A percentile compares a stretch with the other conserved stretches of the same genome.
phyloP scores from a whole-genome alignment of 2,329 filamentous ascomycete genomes.

The Nemania bipapillata region DNA sequence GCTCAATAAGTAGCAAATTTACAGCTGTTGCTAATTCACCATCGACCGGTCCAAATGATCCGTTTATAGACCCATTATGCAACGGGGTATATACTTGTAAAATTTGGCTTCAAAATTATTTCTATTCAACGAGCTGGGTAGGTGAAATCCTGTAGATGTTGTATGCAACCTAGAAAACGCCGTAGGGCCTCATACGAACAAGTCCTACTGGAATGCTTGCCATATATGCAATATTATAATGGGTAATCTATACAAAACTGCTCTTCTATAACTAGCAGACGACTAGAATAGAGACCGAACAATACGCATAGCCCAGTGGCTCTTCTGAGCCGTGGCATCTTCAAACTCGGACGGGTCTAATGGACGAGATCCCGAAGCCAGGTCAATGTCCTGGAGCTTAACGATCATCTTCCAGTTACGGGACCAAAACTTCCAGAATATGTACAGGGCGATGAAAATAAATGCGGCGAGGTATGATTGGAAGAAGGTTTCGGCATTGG shows the following conservation, averaged over 20 bases:
- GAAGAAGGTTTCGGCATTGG: constrained; percentile 66
- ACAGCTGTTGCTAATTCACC: not conserved
- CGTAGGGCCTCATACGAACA: not conserved
- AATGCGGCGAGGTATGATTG: constrained; percentile 66
- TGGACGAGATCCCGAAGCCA: constrained; percentile 67
- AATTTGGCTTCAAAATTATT: not conserved
- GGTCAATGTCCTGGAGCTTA: constrained; percentile 68
- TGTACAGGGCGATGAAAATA: constrained; percentile 67
- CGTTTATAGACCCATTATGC: not conserved
- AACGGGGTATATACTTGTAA: not conserved
- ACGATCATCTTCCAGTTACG: constrained; percentile 68
- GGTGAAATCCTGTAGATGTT: constrained; percentile 10
- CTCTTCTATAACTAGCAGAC: not conserved
- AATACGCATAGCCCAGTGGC: constrained; percentile 31
- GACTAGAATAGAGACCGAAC: constrained; percentile 35
- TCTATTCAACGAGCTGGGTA: constrained; percentile 32
- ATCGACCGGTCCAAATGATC: not conserved
- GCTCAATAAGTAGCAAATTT: too few relatives aligned
- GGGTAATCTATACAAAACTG: constrained; percentile 12
- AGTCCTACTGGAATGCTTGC: constrained; percentile 6
- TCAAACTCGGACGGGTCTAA: constrained; percentile 61
- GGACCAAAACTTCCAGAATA: constrained; percentile 72
- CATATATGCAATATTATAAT: constrained; percentile 22
- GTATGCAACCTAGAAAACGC: constrained; percentile 9
- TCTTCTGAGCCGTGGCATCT: constrained; percentile 42